Conservation (phyloP, 2,329 filamentous ascomycete species). For the Colletotrichum tanaceti region DNA sequence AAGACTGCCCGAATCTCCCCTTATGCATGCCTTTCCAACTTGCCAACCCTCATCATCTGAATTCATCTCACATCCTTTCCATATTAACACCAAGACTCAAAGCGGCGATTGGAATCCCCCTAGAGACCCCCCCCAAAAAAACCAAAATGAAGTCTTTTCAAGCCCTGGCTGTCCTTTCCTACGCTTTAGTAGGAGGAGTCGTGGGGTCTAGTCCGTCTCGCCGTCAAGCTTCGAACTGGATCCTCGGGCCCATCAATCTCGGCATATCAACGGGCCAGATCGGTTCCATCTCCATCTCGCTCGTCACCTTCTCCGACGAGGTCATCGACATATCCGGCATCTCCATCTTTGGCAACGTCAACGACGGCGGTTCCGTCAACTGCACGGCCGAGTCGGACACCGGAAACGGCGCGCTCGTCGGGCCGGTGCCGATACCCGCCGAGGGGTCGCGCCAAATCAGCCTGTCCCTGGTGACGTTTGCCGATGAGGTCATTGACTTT, state of each 20-base stretch:
- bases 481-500: slow-evolving; percentile 15
- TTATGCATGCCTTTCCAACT: background rate
- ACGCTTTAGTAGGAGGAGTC: background rate
- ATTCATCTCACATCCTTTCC: background rate
- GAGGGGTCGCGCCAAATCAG: background rate
- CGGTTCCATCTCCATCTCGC: slow-evolving; percentile 1
- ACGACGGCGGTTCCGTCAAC: slow-evolving; percentile 7
- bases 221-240: background rate
- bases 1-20: background rate
- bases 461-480: slow-evolving; percentile 8
- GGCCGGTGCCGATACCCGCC: background rate
- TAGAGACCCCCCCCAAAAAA: no score
- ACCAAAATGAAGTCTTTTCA: background rate
- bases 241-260: background rate
- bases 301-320: slow-evolving; percentile 17
- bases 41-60: background rate
- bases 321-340: slow-evolving; percentile 22
- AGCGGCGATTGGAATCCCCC: no score
- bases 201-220: background rate
- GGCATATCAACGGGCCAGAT: background rate
- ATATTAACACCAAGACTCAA: background rate
- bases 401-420: background rate
- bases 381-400: background rate
- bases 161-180: background rate
- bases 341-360: slow-evolving; percentile 24